A percentile compares a stretch with the other conserved stretches of the same genome.
Conservation (phyloP, 306 rosid genomes). For the Castanea sativa region DNA sequence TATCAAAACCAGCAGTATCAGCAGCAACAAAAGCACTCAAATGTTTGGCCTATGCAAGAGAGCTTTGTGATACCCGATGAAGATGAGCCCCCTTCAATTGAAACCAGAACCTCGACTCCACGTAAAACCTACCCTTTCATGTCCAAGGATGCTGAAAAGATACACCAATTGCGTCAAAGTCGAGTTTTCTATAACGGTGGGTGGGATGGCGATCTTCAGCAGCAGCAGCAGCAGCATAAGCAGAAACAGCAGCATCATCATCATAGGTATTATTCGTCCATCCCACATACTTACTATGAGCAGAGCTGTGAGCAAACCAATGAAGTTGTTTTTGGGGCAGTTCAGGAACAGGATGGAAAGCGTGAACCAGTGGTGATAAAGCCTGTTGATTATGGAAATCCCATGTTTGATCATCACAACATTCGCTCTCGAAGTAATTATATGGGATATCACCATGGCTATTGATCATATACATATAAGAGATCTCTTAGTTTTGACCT, state of each 20-base stretch:
- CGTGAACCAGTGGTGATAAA: constrained; percentile 45
- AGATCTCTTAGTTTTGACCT: constrained; percentile 37
- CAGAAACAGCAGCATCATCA: constrained; percentile 55
- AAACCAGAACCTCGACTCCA: constrained; percentile 76
- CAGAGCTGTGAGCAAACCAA: constrained; percentile 59
- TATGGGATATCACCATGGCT: constrained; percentile 45
- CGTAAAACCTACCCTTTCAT: constrained; percentile 85
- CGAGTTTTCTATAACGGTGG: constrained; percentile 55
- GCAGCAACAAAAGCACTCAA: constrained; percentile 46
- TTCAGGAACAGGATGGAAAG: constrained; percentile 63
- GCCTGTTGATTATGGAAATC: constrained; percentile 61
- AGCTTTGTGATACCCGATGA: constrained; percentile 79
- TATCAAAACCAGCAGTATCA: constrained; percentile 38
- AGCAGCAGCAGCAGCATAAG: constrained; percentile 28
- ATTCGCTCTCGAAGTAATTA: constrained; percentile 42
- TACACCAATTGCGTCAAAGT: constrained; percentile 73
- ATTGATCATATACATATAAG: constrained; percentile 43
- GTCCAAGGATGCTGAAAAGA: constrained; percentile 79
- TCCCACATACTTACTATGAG: constrained; percentile 65
- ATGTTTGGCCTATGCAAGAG: constrained; percentile 81
- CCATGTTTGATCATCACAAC: constrained; percentile 49
- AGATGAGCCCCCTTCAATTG: constrained; percentile 83
- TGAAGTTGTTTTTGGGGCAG: constrained; percentile 82
- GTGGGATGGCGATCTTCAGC: constrained; percentile 67
- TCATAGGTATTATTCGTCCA: constrained; percentile 55